Evolutionary conservation across 805 yeast species (phyloP).

Genomic region (Teunomyces gatunensis): DNA sequence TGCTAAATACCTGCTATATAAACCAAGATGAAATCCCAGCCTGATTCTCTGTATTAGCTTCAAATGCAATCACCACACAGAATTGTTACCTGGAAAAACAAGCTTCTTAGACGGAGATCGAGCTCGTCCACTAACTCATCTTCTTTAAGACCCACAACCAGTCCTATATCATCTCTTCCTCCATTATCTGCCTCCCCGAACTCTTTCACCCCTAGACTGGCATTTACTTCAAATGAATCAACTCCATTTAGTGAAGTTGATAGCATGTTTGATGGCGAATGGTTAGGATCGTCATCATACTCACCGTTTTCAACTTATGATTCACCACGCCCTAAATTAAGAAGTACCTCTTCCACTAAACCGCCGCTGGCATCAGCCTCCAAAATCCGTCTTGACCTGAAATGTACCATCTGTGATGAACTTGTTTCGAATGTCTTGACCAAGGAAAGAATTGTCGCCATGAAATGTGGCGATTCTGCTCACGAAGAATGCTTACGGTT

Average conservation of each 20-base stretch:
- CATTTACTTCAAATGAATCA: background rate
- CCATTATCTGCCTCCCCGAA: background rate
- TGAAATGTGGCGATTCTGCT: constrained; percentile 53
- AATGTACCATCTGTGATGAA: constrained; percentile 55
- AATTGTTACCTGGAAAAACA: background rate
- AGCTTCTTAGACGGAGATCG: background rate
- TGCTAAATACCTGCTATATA: background rate
- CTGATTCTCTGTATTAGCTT: background rate
- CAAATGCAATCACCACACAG: constrained; percentile 1
- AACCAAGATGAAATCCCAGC: background rate
- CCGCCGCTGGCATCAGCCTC: constrained; percentile 6
- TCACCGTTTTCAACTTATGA: background rate
- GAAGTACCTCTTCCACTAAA: constrained; percentile 20
- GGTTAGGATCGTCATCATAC: background rate
- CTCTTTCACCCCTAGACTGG: background rate
- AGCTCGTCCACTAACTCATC: background rate
- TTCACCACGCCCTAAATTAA: constrained; percentile 17
- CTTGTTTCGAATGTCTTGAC: constrained; percentile 43
- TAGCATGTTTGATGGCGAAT: background rate
- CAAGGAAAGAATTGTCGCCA: constrained; percentile 45
- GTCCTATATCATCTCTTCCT: background rate
- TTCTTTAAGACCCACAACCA: background rate
- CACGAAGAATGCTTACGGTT: constrained; percentile 59
- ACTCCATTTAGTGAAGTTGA: constrained; percentile 2
- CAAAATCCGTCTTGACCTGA: constrained; percentile 2